Percentiles rank a stretch among this genome's conserved stretches.
Evolutionary conservation across 2,329 filamentous ascomycete species (phyloP).

Genomic region (Sporothrix brunneoviolacea): DNA sequence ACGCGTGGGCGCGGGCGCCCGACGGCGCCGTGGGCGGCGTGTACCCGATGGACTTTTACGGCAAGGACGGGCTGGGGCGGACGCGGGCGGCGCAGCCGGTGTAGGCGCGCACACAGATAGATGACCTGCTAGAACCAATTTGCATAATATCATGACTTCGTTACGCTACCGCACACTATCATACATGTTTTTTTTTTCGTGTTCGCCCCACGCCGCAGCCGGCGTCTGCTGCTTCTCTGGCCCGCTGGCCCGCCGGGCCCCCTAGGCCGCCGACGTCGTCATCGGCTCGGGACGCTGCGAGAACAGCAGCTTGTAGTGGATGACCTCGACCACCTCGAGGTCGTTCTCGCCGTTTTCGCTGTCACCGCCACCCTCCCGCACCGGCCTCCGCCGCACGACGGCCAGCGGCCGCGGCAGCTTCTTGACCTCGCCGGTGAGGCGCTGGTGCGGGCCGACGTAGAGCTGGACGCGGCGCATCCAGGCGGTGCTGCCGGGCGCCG

Average conservation of each 20-base stretch:
- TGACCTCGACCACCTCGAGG: slow-evolving; percentile 78
- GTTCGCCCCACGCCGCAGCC: too few species aligned
- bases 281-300: slow-evolving; percentile 80
- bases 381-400: slow-evolving; percentile 57
- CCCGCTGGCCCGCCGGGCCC: too few species aligned
- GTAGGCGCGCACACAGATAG: neutral
- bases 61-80: slow-evolving; percentile 79
- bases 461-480: slow-evolving; percentile 92
- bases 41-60: slow-evolving; percentile 99
- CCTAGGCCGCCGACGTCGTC: too few species aligned
- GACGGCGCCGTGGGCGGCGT: slow-evolving; percentile 57
- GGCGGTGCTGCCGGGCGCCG: slow-evolving; percentile 41
- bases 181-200: too few species aligned
- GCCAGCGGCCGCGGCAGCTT: slow-evolving; percentile 74
- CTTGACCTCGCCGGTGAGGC: slow-evolving; percentile 83
- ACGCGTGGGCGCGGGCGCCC: slow-evolving; percentile 45
- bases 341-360: slow-evolving; percentile 34
- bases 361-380: slow-evolving; percentile 30
- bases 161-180: slow-evolving; percentile 3
- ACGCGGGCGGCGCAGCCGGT: slow-evolving; percentile 44
- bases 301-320: slow-evolving; percentile 84
- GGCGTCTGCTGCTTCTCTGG: too few species aligned
- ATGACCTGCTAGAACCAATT: neutral
- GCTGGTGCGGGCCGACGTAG: slow-evolving; percentile 82
- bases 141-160: neutral